Evolutionary conservation across 2,329 filamentous ascomycete species (phyloP).

Genomic region (Penicillium concentricum): DNA sequence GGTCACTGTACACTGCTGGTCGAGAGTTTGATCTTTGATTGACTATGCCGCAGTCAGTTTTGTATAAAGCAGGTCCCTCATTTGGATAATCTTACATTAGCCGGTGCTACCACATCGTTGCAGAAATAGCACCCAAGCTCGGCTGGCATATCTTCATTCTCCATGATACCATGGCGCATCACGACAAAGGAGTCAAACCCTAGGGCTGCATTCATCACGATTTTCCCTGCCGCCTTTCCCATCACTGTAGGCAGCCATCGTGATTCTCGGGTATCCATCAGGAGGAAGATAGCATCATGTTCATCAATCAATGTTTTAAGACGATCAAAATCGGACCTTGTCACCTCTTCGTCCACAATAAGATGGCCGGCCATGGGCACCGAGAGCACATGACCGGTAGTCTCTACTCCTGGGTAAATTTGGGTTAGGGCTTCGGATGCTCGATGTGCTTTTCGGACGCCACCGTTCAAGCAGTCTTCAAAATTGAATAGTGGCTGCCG

Average conservation of each 20-base stretch:
- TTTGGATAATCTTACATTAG: conserved; percentile 66
- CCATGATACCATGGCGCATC: conserved; percentile 84
- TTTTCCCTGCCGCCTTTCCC: conserved; percentile 87
- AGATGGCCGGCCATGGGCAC: conserved; percentile 97
- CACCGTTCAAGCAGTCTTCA: conserved; percentile 81
- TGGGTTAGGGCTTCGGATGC: conserved; percentile 77
- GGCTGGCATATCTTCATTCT: conserved; percentile 55
- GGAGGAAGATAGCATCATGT: conserved; percentile 91
- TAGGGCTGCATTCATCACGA: conserved; percentile 93
- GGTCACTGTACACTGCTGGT: conserved; percentile 97
- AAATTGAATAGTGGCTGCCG: conserved; percentile 91
- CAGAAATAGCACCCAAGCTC: conserved; percentile 96
- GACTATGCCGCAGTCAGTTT: conserved; percentile 57
- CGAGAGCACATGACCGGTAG: conserved; percentile 74
- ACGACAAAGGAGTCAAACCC: conserved; percentile 97
- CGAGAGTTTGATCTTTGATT: conserved; percentile 88
- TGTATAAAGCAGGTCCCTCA: conserved; percentile 12
- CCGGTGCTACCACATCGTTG: conserved; percentile 93
- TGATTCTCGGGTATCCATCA: conserved; percentile 95
- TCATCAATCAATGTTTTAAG: conserved; percentile 72
- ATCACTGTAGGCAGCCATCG: conserved; percentile 95
- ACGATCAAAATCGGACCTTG: conserved; percentile 71
- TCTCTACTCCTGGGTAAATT: conserved; percentile 88
- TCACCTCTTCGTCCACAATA: conserved; percentile 68
- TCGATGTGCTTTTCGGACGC: conserved; percentile 75